A percentile compares a stretch with the other conserved stretches of the same genome.
Evolutionary conservation across 2,329 filamentous ascomycete genomes (phyloP).

Genomic region (Fusarium hostae): DNA sequence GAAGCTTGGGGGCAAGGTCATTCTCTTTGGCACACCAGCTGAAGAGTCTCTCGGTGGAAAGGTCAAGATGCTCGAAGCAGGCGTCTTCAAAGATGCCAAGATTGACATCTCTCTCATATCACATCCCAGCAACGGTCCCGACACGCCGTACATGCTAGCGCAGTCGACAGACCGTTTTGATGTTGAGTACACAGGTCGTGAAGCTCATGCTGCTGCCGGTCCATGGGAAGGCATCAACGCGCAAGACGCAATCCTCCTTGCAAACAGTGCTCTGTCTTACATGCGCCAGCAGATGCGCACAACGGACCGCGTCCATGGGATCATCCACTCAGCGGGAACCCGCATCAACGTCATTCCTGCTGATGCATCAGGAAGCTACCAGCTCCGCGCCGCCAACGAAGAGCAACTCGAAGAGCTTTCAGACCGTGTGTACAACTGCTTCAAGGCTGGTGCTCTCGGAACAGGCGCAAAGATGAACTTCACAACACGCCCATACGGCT

Average conservation of each 20-base stretch:
- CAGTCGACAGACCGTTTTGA: slow-evolving; percentile 36
- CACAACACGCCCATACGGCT: slow-evolving; percentile 47
- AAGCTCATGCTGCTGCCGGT: slow-evolving; percentile 30
- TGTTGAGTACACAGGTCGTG: slow-evolving; percentile 23
- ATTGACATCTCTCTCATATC: slow-evolving; percentile 42
- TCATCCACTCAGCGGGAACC: slow-evolving; percentile 29
- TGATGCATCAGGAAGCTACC: slow-evolving; percentile 69
- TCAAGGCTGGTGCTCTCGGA: slow-evolving; percentile 46
- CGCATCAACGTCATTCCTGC: slow-evolving; percentile 41
- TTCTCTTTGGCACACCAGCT: slow-evolving; percentile 37
- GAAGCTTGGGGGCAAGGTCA: slow-evolving; percentile 33
- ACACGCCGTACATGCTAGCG: slow-evolving; percentile 30
- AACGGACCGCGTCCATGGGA: slow-evolving; percentile 35
- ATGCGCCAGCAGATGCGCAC: slow-evolving; percentile 36
- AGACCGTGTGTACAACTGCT: slow-evolving; percentile 40
- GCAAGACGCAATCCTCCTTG: slow-evolving; percentile 36
- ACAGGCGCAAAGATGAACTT: slow-evolving; percentile 50
- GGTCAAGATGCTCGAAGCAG: slow-evolving; percentile 36
- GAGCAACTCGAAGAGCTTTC: slow-evolving; percentile 37
- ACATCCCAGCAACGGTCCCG: slow-evolving; percentile 18
- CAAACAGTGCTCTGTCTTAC: slow-evolving; percentile 31
- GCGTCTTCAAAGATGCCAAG: slow-evolving; percentile 30
- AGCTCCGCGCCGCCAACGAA: slow-evolving; percentile 62
- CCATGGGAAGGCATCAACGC: slow-evolving; percentile 40
- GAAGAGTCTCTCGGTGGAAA: slow-evolving; percentile 39